Conservation (phyloP, 208 protist species). For the Blechomonas ayalai region DNA sequence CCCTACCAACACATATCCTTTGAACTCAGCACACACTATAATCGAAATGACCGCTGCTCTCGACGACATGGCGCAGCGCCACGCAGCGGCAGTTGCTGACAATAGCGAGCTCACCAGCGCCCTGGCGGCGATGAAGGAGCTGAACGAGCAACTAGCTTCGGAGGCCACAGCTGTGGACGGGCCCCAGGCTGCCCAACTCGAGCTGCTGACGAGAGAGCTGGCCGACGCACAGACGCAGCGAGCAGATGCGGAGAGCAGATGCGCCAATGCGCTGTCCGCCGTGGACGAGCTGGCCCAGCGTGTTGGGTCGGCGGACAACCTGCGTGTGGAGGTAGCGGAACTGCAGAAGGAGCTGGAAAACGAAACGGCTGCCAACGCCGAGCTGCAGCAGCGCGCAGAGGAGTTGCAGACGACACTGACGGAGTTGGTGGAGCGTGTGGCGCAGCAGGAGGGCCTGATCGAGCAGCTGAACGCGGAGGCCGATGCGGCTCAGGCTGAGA, state of each 20-base stretch:
- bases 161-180: background rate
- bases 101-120: background rate
- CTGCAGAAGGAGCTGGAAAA: background rate
- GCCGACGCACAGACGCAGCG: constrained; percentile 10
- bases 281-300: constrained; percentile 4
- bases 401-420: constrained; percentile 2
- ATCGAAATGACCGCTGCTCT: constrained; percentile 8
- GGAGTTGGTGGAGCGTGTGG: background rate
- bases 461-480: constrained; percentile 2
- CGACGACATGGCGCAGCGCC: constrained; percentile 3
- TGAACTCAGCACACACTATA: no score
- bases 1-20: no score
- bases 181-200: constrained; percentile 1
- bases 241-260: background rate
- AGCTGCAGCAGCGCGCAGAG: background rate
- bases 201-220: constrained; percentile 17
- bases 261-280: background rate
- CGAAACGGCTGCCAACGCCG: background rate
- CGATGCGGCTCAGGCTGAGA: background rate
- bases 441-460: background rate
- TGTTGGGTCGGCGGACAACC: constrained; percentile 1
- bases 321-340: constrained; percentile 8
- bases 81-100: background rate
- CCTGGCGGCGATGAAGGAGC: background rate
- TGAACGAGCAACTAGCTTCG: background rate